Evolutionary conservation across 768 basidiomycete genomes (phyloP), one percentile per base, ranked within the genome.

Genomic region (Lentinula sp.): DNA sequence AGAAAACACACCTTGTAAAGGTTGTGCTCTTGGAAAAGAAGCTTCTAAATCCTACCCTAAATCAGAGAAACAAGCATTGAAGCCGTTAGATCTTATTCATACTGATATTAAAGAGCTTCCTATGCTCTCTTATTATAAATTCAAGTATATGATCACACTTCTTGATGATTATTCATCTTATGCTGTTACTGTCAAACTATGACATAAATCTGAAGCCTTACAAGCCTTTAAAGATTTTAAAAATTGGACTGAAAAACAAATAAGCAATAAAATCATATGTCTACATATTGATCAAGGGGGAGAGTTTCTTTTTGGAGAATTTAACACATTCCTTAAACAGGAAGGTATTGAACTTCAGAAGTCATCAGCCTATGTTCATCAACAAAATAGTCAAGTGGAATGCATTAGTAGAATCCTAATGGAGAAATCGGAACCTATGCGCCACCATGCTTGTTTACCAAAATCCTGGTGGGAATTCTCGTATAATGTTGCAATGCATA

Each of bases 21-120:
- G 64, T 4, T 68, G 66, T 35, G 41, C 67, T 0, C 39, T 53
- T 32, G 67, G 70, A 33, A 69, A 69, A 61, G 64, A 66, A 61
- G 60, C 65, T 48, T 60, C 66, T 7, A 63, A 64, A 37, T 65
- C 69, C 5, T 66, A 68, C 52, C 62, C 63, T 23, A 32, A 32
- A 10, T 65, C 67, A 1, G 16, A 58, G 51, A 59, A 42, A 59
- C 58, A 48, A 6, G 58, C 67, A 18, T 16, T 55, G 43, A 23
- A 12, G 2, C 60, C 61, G 39, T 50, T 69, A 1, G 57, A 64
- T 10, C 69, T 67, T 43, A 60, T 71, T 9, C 71, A 72, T 56
- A 59, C 64, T 4, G 67, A 74, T 62, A 57, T 73, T 0, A 65
- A 67, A n/a, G 57, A 48, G 36, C 3, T 54, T 7, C 35, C 32